These are phyloP conservation scores for Starmerella geochares DNA, from an alignment of 805 yeast species.

Conservation along the genomic window DNA sequence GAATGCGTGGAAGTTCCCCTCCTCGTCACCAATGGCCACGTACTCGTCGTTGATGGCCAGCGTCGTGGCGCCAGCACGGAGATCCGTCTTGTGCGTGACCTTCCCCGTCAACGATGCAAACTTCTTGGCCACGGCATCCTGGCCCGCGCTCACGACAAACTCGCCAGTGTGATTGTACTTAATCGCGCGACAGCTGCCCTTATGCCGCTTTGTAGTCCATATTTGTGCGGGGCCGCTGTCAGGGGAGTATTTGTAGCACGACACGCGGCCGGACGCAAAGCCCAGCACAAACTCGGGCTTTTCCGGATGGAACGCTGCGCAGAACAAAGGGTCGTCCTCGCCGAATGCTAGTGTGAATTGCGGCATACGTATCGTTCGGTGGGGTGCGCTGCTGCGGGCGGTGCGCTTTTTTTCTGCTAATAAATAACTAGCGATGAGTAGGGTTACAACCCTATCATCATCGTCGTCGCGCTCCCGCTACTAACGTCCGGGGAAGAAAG, in stretches of 20 bases:
- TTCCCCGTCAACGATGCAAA: constrained; percentile 65
- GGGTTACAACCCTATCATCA: background rate
- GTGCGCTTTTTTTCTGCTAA: too few species aligned
- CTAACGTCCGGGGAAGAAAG: background rate
- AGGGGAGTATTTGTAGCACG: constrained; percentile 49
- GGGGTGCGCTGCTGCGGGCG: too few species aligned
- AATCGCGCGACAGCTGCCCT: constrained; percentile 71
- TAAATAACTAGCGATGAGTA: background rate
- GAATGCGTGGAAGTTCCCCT: constrained; percentile 54
- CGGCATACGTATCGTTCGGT: constrained; percentile 15
- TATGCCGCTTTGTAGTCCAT: constrained; percentile 89
- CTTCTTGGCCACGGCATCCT: constrained; percentile 67
- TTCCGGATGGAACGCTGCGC: constrained; percentile 69
- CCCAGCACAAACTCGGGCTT: constrained; percentile 57
- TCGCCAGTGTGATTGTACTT: constrained; percentile 44
- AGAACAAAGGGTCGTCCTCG: constrained; percentile 43
- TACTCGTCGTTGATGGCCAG: constrained; percentile 30
- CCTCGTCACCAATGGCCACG: constrained; percentile 47
- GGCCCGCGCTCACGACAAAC: constrained; percentile 64
- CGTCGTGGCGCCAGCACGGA: constrained; percentile 26
- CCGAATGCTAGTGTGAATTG: constrained; percentile 27
- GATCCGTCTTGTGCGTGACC: constrained; percentile 47
- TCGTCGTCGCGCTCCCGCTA: too few species aligned
- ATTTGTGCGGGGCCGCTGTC: constrained; percentile 24
- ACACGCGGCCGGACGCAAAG: constrained; percentile 70